These are phyloP conservation scores for Arthrobotrys iridis DNA, from an alignment of 2,329 filamentous ascomycete species.

Conservation along the genomic window DNA sequence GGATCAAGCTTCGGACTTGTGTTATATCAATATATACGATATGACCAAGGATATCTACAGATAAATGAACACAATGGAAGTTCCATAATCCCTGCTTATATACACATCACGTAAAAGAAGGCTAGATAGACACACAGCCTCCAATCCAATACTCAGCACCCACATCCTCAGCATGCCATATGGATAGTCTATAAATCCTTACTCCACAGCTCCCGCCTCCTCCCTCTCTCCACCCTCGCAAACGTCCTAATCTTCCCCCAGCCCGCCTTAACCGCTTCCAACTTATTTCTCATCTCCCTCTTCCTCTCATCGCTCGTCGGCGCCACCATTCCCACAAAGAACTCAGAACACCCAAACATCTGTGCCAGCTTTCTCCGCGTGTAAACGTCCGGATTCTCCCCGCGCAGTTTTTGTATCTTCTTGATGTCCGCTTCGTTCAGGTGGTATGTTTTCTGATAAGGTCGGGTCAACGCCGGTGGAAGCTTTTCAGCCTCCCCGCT, in stretches of 20 bases:
- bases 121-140: constrained; percentile 1
- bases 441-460: constrained; percentile 71
- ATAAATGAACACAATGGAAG: not conserved
- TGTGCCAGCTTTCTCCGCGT: constrained; percentile 70
- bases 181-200: constrained; percentile 24
- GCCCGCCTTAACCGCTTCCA: constrained; percentile 68
- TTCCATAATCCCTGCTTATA: constrained; percentile 3
- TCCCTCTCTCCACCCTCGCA: constrained; percentile 70
- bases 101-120: not conserved
- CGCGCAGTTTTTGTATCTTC: constrained; percentile 69
- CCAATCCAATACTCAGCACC: too few species aligned
- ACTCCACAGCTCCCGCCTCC: constrained; percentile 71
- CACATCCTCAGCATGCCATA: not conserved
- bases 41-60: not conserved
- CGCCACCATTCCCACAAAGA: constrained; percentile 71
- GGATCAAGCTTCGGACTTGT: not conserved
- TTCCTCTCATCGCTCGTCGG: constrained; percentile 66
- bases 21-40: too few species aligned
- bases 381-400: constrained; percentile 69
- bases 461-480: constrained; percentile 65
- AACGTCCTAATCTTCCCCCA: constrained; percentile 71
- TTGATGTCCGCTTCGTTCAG: constrained; percentile 68
- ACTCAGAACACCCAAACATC: constrained; percentile 71
- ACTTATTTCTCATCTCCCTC: constrained; percentile 63
- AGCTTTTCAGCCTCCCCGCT: constrained; percentile 58